These are phyloP conservation scores for Epichloe typhina DNA, from an alignment of 2,329 filamentous ascomycete genomes.

Conservation along the genomic window DNA sequence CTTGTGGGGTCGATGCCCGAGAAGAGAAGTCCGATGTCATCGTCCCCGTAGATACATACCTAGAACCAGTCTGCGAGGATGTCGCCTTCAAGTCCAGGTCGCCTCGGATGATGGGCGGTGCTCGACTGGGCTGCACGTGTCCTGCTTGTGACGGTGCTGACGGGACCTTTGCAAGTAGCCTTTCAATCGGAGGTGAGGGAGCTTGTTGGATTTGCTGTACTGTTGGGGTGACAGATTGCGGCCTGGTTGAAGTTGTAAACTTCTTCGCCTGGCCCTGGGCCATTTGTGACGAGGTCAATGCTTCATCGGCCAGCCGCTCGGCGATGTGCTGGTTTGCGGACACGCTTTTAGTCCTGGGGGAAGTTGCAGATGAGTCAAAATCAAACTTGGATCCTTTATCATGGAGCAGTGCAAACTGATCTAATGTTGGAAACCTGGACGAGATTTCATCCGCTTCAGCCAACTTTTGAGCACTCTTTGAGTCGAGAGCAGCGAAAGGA, in stretches of 20 bases:
- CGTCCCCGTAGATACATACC: slow-evolving; percentile 52
- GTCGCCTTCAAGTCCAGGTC: slow-evolving; percentile 49
- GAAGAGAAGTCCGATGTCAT: slow-evolving; percentile 55
- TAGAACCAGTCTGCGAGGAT: slow-evolving; percentile 28
- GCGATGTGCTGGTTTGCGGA: slow-evolving; percentile 52
- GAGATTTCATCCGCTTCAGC: slow-evolving; percentile 64
- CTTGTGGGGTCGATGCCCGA: slow-evolving; percentile 24
- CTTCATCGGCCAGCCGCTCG: slow-evolving; percentile 71
- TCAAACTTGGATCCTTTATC: slow-evolving; percentile 76
- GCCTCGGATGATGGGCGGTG: slow-evolving; percentile 50
- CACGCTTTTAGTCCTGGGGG: slow-evolving; percentile 34
- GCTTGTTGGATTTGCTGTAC: slow-evolving; percentile 10
- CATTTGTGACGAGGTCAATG: slow-evolving; percentile 45
- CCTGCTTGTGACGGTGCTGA: slow-evolving; percentile 27
- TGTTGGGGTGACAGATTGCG: slow-evolving; percentile 20
- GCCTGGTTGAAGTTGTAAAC: slow-evolving; percentile 12
- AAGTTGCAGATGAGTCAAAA: slow-evolving; percentile 48
- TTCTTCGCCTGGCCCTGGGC: slow-evolving; percentile 7
- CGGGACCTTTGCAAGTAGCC: slow-evolving; percentile 23
- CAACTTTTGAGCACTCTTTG: slow-evolving; percentile 32
- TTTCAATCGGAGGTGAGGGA: slow-evolving; percentile 15
- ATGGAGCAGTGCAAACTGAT: slow-evolving; percentile 84
- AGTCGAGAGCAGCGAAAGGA: slow-evolving; percentile 83
- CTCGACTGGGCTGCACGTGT: slow-evolving; percentile 37
- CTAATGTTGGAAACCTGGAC: slow-evolving; percentile 73